Conservation (phyloP, 768 basidiomycete species). For the Mycena kentingensis region DNA sequence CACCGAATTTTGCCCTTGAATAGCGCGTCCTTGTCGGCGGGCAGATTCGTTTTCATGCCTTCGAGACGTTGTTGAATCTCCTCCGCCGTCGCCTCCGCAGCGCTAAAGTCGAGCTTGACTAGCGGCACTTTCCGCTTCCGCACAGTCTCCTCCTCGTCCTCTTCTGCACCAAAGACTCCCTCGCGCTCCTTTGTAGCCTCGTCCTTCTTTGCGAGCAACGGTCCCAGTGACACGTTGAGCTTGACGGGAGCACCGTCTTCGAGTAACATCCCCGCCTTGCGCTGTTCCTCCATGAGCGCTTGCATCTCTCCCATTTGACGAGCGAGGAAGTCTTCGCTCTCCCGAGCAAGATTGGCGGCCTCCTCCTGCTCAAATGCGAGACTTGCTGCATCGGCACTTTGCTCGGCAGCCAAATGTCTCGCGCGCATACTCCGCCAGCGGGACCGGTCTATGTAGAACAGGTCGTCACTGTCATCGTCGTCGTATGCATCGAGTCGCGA, state of each 20-base stretch:
- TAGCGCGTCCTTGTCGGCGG: conserved; percentile 73
- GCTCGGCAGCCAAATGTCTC: conserved; percentile 73
- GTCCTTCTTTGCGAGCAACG: conserved; percentile 45
- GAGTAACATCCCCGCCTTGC: conserved; percentile 84
- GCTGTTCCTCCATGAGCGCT: conserved; percentile 85
- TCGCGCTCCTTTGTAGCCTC: conserved; percentile 51
- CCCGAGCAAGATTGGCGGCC: conserved; percentile 80
- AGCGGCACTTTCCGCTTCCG: conserved; percentile 83
- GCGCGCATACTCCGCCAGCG: conserved; percentile 85
- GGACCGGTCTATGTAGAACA: conserved; percentile 87
- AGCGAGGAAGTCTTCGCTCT: conserved; percentile 92
- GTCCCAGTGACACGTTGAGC: conserved; percentile 73
- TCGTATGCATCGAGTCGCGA: conserved; percentile 87
- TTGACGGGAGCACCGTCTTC: conserved; percentile 92
- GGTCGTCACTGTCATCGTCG: conserved; percentile 89
- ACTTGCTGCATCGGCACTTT: conserved; percentile 82
- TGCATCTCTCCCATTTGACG: conserved; percentile 97
- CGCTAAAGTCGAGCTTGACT: conserved; percentile 89
- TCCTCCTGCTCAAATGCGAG: conserved; percentile 83
- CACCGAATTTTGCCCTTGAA: conserved; percentile 88
- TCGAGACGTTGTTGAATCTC: conserved; percentile 48
- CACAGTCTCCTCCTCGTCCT: conserved; percentile 84
- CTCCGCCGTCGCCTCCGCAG: conserved; percentile 78
- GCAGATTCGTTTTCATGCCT: conserved; percentile 56
- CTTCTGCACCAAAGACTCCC: conserved; percentile 74